Evolutionary conservation across 129 eudicot species (phyloP), one percentile per base, ranked within the genome.

Genomic region (Flaveria sonorensis): DNA sequence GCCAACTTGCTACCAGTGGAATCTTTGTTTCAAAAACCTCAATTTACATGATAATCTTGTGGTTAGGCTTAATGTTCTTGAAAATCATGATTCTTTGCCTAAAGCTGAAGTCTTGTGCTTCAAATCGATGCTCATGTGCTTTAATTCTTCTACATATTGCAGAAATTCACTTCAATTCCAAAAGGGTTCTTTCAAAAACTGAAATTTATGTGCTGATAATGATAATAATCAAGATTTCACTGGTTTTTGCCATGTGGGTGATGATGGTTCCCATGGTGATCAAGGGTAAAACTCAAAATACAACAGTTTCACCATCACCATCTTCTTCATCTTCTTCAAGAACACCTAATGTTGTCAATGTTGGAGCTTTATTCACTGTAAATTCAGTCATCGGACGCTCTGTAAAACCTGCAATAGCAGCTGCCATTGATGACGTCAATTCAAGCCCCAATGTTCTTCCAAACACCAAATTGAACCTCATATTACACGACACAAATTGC

Each of bases 371-470:
- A 32, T 93, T 93, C 74, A 90, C 98, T 9, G 47, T 85, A 13
- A 13, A 93, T 90, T 93, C 98, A 6, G 92, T 77, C 13, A 90
- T 93, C 43, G 98, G 98, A n/a, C 75, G 88, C 21, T 89, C 98
- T 7, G 93, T 55, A 47, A 80, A 71, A 75, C 98, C 98, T 4
- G 98, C 97, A 43, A 19, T 93, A 84, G 45, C 42, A 48, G 96
- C 97, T 77, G 98, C 98, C 53, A 19, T 93, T 84, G 89, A 86
- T 84, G 97, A 90, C 66, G 92, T 93, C 13, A 93, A 93, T 61
- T 76, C 87, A 14, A 85, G 87, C 83, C 65, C 90, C 13, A 86
- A 15, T 68, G 72, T 93, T 81, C 89, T 93, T 56, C 52, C 39
- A 1, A 91, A 86, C 52, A 83, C 84, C 10, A 70, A 30, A 24